These are phyloP conservation scores for Auriculariales sp. DNA, from an alignment of 768 basidiomycete species.

Conservation along the genomic window DNA sequence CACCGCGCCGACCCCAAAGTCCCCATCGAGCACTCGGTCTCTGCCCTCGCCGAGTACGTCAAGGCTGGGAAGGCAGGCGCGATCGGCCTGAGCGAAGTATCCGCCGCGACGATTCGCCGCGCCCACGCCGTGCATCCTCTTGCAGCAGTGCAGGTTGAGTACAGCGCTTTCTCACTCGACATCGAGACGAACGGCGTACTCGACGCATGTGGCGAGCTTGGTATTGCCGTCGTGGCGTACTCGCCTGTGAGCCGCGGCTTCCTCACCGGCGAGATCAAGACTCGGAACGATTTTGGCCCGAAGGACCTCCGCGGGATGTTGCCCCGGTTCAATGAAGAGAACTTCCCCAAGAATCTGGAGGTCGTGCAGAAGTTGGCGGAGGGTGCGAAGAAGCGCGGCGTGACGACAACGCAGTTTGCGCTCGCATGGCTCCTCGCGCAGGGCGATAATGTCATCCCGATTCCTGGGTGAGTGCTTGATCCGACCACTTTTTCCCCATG, in stretches of 20 bases:
- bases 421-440: conserved; percentile 13
- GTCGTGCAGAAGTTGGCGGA: conserved; percentile 7
- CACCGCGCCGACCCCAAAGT: conserved; percentile 20
- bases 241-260: conserved; percentile 38
- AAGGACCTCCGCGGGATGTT: conserved; percentile 4
- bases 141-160: conserved; percentile 34
- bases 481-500: background rate
- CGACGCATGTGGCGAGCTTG: conserved; percentile 31
- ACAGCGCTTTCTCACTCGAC: conserved; percentile 33
- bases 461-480: conserved; percentile 8
- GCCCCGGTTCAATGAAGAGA: conserved; percentile 4
- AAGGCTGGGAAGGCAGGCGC: conserved; percentile 39
- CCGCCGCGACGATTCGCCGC: conserved; percentile 30
- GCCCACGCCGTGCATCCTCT: conserved; percentile 38
- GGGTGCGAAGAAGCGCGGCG: conserved; percentile 8
- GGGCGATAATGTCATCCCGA: conserved; percentile 11
- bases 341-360: conserved; percentile 10
- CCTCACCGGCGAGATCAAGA: conserved; percentile 30
- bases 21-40: conserved; percentile 24
- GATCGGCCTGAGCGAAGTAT: conserved; percentile 39
- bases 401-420: conserved; percentile 10
- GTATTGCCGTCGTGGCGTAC: conserved; percentile 35
- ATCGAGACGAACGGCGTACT: conserved; percentile 31
- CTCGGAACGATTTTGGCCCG: conserved; percentile 7
- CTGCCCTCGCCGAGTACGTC: conserved; percentile 37